Base-by-base conservation (phyloP, 169 alveolate genomes). In the Babesia divergens region DNA sequence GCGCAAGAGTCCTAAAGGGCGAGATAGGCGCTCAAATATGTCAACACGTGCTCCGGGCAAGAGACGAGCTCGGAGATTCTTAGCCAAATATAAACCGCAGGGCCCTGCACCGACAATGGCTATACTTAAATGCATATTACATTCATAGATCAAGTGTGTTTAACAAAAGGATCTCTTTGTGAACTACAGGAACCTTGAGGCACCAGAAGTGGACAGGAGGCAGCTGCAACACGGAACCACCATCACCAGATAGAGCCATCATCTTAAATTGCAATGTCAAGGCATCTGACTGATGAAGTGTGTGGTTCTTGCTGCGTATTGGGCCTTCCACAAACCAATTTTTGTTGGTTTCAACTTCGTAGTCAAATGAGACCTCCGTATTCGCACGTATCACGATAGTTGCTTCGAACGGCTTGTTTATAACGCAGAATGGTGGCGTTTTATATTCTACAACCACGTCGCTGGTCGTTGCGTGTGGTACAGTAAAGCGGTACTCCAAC, bases 81-180 rank as follows among this genome's bases (percentile, higher is more conserved):
- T 92, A 11, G 93, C 92, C 51, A 89, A 51, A 71, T 91, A 92
- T 62, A 92, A 90, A 26, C 95, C 96, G 29, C 94, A 92, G 14
- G 96, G 96, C 3, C 96, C 96, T 34, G 91, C 66, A 13, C 96
- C 96, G 0, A 92, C 93, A 28, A 92, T 75, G 20, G 91, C 90
- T 44, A 90, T 67, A 47, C 82, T 74, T 22, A 72, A 54, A 40
- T 66, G 52, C 67, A 75, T 83, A 44, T n/a, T 59, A 51, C 29
- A 59, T 20, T 50, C 44, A 8, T 68, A 18, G 28, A 20, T 38
- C 1, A n/a, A 20, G 3, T 2, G 7, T 47, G 72, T 51, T 62
- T 6, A 62, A 28, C 5, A 62, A 22, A 28, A 62, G 47, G 16
- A 62, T 62, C 40, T 62, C 72, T 34, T 43, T 62, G 59, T 62